Base-by-base conservation (phyloP, 1,284 basidiomycete genomes). In the Ceratobasidium sp. region DNA sequence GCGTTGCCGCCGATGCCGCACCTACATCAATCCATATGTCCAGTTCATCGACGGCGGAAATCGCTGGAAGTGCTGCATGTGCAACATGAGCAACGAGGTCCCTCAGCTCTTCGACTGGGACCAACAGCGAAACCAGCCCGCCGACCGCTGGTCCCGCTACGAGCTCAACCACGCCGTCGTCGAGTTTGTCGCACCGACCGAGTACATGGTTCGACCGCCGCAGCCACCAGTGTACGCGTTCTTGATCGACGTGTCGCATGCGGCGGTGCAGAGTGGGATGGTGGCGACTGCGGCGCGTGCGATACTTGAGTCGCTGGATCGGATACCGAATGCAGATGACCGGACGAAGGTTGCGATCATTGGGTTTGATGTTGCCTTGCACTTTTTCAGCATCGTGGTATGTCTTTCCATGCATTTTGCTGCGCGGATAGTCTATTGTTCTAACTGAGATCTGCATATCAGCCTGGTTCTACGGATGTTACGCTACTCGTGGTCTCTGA, bases 31-130 rank as follows among this genome's bases (percentile, higher is more conserved):
- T 84, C 97, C 98, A 3, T 99, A 96, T 83, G 97, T 99, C 55
- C 96, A 96, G 81, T 99, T 99, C 84, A 96, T 98, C 83, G 98
- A 99, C 84, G 96, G 96, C 79, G 98, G 98, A 48, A 97, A 96
- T 85, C 91, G 97, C 88, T 93, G 98, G 98, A 95, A 98, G 84
- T 99, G 98, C 85, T 98, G 96, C 87, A 97, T 99, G 96, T 99
- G 98, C 86, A 96, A 94, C 82, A 93, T 99, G 89, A 95, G 95
- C 78, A 99, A 99, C 85, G 98, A 99, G 85, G 97, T 99, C 0
- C 98, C 98, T 8, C 97, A 99, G 83, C 41, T 74, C 75, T 99
- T 99, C 83, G 98, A 99, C 85, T 99, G 97, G 97, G 95, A 99
- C 85, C 95, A 96, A 84, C 90, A 89, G 78, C 92, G 92, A 81